Evolutionary conservation across 129 eudicot genomes (phyloP), one percentile per base, ranked within the genome.

Genomic region (Tagetes patula): DNA sequence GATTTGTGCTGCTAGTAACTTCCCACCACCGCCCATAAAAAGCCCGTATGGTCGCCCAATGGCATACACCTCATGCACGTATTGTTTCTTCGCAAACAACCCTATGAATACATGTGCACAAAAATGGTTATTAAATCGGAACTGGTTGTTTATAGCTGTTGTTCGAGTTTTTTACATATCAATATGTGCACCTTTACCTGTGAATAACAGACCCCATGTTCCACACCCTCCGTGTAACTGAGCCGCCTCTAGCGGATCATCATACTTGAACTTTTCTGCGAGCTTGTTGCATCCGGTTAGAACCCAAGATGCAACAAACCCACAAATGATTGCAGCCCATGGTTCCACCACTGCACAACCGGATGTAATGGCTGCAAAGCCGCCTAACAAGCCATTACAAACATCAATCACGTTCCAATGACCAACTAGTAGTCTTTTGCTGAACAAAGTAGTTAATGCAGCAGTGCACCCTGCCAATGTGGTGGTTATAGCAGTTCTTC

Each of bases 191-290:
- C 27, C 27, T 20, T 20, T 20, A 1, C 75, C 87, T 0, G 84
- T 83, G 78, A 83, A 83, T 2, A 83, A 55, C 1, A 83, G 47
- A 8, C 87, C 87, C 87, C 87, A 83, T 7, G 87, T 42, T 3
- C 87, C 87, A 49, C 87, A 83, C 9, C 87, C 84, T 0, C 79
- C 87, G 53, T 83, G 87, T 6, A 83, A 73, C 10, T 83, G 87
- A 0, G 81, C 78, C 0, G 87, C 87, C 55, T 83, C 87, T 5
- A 83, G 37, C 1, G 84, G 87, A 43, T 83, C 87, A 31, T 83
- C 84, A 43, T 78, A 83, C 3, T 54, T 32, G 40, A 64, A 52
- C 43, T 53, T 69, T 41, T 83, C 87, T 12, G 87, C 87, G 2
- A 83, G 67, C 46, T 40, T 75, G 75, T 83, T 83, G 63, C 45